These are phyloP conservation scores for Lasiosphaeriaceae sp. DNA, from an alignment of 495 filamentous ascomycete genomes.

Conservation along the genomic window DNA sequence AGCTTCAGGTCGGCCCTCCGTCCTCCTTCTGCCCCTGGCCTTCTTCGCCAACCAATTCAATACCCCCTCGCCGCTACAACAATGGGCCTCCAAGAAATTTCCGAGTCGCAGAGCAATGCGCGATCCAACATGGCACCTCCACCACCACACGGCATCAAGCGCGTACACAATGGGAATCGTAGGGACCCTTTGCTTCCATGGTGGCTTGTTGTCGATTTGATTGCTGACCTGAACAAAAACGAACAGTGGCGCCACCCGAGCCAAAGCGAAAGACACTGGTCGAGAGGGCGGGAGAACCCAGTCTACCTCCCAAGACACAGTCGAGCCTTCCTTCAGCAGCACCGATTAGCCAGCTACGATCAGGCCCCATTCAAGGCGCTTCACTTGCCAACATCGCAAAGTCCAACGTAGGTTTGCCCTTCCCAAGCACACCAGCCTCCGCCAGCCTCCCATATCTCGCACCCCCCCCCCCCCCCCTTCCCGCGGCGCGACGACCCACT, in stretches of 20 bases:
- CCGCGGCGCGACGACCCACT: no score
- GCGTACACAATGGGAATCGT: constrained; percentile 33
- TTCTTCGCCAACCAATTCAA: no score
- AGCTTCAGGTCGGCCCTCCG: constrained; percentile 16
- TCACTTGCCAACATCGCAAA: constrained; percentile 19
- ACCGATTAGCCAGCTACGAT: neutral
- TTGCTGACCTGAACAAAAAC: constrained; percentile 18
- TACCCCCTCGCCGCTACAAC: constrained; percentile 2
- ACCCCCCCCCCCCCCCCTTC: no score
- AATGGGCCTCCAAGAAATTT: constrained; percentile 36
- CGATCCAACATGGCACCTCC: constrained; percentile 53
- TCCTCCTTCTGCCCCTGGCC: no score
- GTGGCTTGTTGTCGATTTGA: neutral
- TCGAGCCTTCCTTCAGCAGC: constrained; percentile 10
- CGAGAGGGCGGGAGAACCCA: constrained; percentile 52
- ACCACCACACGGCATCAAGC: constrained; percentile 32
- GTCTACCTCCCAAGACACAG: constrained; percentile 17
- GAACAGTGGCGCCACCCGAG: constrained; percentile 42
- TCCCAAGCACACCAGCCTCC: no score
- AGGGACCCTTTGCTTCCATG: constrained; percentile 5
- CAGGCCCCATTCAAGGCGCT: constrained; percentile 12
- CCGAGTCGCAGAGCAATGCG: constrained; percentile 64
- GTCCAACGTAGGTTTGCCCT: constrained; percentile 11
- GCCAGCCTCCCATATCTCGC: no score
- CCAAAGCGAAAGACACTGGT: constrained; percentile 57